Evolutionary conservation across 495 filamentous ascomycete genomes (phyloP).

Genomic region (Lasiosphaeriaceae sp.): DNA sequence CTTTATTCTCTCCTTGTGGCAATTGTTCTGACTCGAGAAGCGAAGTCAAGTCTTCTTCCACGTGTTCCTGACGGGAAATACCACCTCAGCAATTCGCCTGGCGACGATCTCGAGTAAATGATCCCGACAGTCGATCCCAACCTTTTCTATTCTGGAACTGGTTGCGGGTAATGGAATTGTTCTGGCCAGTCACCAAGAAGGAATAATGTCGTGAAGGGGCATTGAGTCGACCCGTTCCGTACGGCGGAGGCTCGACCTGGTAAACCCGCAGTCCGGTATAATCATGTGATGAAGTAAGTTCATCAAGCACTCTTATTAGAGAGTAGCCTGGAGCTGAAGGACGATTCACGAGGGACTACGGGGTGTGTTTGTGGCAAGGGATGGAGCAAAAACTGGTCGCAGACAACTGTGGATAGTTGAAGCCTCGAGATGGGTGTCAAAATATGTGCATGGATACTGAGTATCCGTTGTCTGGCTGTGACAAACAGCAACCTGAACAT

Average conservation of each 20-base stretch:
- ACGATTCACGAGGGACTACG: background rate
- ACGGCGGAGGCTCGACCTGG: background rate
- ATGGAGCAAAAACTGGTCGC: too few relatives aligned
- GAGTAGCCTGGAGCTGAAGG: background rate
- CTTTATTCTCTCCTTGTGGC: too few relatives aligned
- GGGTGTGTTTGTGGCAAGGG: too few relatives aligned
- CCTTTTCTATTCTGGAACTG: constrained; percentile 4
- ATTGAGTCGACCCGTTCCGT: too few relatives aligned
- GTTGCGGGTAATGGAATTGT: background rate
- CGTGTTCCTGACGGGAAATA: constrained; percentile 15
- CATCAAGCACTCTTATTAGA: background rate
- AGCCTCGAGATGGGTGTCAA: background rate
- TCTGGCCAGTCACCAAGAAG: too few relatives aligned
- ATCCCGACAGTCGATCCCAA: constrained; percentile 22
- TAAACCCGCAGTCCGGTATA: constrained; percentile 4
- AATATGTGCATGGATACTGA: background rate
- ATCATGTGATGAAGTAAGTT: constrained; percentile 7
- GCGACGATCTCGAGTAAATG: constrained; percentile 10
- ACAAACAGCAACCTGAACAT: constrained; percentile 1
- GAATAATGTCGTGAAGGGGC: background rate
- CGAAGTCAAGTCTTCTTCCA: constrained; percentile 4
- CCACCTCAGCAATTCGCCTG: constrained; percentile 11
- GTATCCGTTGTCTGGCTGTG: background rate
- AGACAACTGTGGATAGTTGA: background rate
- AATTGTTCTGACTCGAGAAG: too few relatives aligned